Evolutionary conservation across 2,329 filamentous ascomycete genomes (phyloP).

Genomic region (Penicillium occitanis): DNA sequence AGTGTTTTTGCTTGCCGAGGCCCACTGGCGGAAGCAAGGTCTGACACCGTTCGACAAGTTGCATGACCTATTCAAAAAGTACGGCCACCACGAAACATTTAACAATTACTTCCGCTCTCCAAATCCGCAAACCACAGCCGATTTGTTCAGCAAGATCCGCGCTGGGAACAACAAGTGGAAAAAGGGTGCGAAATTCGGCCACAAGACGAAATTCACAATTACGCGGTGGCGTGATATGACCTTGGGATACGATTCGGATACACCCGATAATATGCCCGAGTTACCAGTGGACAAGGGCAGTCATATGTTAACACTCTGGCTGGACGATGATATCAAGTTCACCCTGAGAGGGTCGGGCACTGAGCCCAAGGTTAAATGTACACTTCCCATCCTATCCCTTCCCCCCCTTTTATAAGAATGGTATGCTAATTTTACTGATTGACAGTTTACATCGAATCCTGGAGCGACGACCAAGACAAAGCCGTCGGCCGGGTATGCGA

Average conservation of each 20-base stretch:
- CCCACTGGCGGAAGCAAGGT: slow-evolving; percentile 52
- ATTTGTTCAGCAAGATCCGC: slow-evolving; percentile 58
- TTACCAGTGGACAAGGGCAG: slow-evolving; percentile 58
- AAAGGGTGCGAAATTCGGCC: slow-evolving; percentile 50
- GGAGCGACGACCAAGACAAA: slow-evolving; percentile 36
- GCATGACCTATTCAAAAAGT: slow-evolving; percentile 56
- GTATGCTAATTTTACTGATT: not conserved
- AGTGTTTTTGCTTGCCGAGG: slow-evolving; percentile 58
- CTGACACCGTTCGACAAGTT: slow-evolving; percentile 60
- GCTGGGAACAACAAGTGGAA: slow-evolving; percentile 38
- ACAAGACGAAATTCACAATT: slow-evolving; percentile 45
- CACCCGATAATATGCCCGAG: slow-evolving; percentile 52
- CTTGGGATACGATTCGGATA: slow-evolving; percentile 58
- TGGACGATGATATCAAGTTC: slow-evolving; percentile 56
- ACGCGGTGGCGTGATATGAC: slow-evolving; percentile 63
- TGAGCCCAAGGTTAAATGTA: slow-evolving; percentile 65
- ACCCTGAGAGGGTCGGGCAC: slow-evolving; percentile 63
- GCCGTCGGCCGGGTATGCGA: slow-evolving; percentile 40
- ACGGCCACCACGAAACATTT: slow-evolving; percentile 62
- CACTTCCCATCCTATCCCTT: not conserved
- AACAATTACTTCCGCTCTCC: slow-evolving; percentile 65
- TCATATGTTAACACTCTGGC: slow-evolving; percentile 64
- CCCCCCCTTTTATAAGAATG: not conserved
- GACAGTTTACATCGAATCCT: slow-evolving; percentile 47
- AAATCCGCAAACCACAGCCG: slow-evolving; percentile 51